phyloP scores from a whole-genome alignment of 176 grass and related monocot genomes.

The Raddia distichophylla region DNA sequence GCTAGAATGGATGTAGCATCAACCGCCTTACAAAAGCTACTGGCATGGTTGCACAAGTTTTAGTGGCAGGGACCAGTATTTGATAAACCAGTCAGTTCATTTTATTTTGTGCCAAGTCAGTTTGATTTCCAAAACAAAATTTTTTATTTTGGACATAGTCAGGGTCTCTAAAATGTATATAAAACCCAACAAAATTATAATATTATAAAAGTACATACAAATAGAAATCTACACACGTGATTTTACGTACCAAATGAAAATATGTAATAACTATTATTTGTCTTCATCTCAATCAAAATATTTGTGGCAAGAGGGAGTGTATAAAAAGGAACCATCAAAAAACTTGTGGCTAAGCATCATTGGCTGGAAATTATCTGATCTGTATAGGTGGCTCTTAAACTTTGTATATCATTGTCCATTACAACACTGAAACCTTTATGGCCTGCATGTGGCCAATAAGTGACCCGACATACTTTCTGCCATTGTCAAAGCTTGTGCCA shows the following conservation, averaged over 20 bases:
- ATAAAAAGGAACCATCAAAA: neutral
- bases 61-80: slow-evolving; percentile 3
- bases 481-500: neutral
- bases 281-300: too few relatives aligned
- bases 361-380: neutral
- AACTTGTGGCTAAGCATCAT: neutral
- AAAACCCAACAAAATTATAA: too few relatives aligned
- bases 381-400: neutral
- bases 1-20: neutral
- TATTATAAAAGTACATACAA: too few relatives aligned
- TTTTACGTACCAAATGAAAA: too few relatives aligned
- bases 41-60: neutral
- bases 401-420: neutral
- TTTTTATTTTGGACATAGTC: too few relatives aligned
- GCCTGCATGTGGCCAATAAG: neutral
- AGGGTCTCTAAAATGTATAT: too few relatives aligned
- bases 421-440: neutral
- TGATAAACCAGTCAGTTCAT: slow-evolving; percentile 22
- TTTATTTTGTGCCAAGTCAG: neutral
- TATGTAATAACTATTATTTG: too few relatives aligned
- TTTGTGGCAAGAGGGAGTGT: too few relatives aligned
- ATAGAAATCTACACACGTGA: too few relatives aligned
- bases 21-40: slow-evolving; percentile 9
- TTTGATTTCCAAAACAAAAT: neutral
- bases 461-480: neutral